Evolutionary conservation across 2,329 filamentous ascomycete species (phyloP), one percentile per base, ranked within the genome.

Genomic region (Nannizziopsis barbatae): DNA sequence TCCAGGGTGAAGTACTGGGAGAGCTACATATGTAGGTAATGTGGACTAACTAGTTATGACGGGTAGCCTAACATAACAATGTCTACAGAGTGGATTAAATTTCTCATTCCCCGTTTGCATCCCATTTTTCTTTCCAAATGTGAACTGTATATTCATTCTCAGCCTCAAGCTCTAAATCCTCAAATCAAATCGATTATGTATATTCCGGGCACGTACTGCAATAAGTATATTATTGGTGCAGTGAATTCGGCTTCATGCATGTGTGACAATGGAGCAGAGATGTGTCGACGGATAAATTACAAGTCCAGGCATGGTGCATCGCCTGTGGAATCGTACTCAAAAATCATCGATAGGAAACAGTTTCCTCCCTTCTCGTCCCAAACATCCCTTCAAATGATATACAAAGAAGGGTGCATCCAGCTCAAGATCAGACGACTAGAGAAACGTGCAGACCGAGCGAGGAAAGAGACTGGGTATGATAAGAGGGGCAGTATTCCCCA

Each of bases 301-400:
- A 63, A 62, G 61, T 52, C 40, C 56, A 51, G 58, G 65, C 62
- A 60, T 64, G 53, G 57, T 50, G 54, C 49, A 39, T 65, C 51
- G 57, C 53, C 55, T 62, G 65, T 61, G 63, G 56, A 62, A 67
- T 60, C 71, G 71, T 72, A 73, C 71, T 73, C 71, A 73, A 73
- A 72, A 53, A 71, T 65, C 67, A 61, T 69, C 65, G 66, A 45
- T 50, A 37, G 58, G 54, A 53, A 50, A 46, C 4, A 4, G 7
- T 48, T 12, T 49, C 46, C 55, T 58, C 66, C 59, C 37, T 57
- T 73, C 65, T 73, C 56, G 71, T 73, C 71, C 69, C 70, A 60
- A 71, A 65, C 68, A 64, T 39, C 18, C 53, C 35, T 45, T 42
- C 54, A 56, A n/a, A 61, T 45, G 46, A 43, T 52, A 50, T 53